Percentiles rank a stretch among this genome's conserved stretches.
Conservation (phyloP, 352 stramenopile genomes). For the Pythium folliculosum region DNA sequence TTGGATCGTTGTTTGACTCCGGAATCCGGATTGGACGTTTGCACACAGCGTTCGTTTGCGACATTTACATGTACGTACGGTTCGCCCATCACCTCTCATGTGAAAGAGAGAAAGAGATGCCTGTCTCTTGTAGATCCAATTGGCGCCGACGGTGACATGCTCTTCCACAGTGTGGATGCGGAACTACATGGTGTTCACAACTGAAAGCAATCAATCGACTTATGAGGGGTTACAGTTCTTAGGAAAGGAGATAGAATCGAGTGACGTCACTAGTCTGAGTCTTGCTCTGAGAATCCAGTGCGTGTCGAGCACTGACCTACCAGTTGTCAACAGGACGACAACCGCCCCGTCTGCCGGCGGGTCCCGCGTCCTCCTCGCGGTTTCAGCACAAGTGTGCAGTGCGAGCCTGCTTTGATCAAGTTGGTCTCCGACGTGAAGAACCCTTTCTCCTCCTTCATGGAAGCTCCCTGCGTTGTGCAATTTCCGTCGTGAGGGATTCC, state of each 20-base stretch:
- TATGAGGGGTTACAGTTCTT: background rate
- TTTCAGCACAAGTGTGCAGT: background rate
- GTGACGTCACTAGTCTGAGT: conserved; percentile 25
- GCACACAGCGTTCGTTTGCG: conserved; percentile 9
- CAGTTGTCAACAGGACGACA: conserved; percentile 13
- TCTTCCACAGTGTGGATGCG: background rate
- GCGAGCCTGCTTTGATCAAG: background rate
- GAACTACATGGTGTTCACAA: background rate
- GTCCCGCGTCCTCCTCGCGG: conserved; percentile 1
- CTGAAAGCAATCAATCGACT: background rate
- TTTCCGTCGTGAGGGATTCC: background rate
- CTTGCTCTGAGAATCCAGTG: conserved; percentile 13
- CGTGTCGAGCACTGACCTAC: conserved; percentile 1
- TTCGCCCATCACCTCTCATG: conserved; percentile 5
- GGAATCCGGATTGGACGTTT: background rate
- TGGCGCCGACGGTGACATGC: background rate
- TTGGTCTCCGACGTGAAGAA: background rate
- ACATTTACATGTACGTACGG: conserved; percentile 16
- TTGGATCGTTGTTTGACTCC: conserved; percentile 4
- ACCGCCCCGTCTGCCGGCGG: conserved; percentile 5
- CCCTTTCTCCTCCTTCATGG: background rate
- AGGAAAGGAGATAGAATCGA: background rate
- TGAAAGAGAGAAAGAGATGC: background rate
- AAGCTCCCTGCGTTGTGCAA: background rate
- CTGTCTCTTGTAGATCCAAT: conserved; percentile 13